Conservation (phyloP, 768 basidiomycete genomes). For the Hygrocybe punicea region DNA sequence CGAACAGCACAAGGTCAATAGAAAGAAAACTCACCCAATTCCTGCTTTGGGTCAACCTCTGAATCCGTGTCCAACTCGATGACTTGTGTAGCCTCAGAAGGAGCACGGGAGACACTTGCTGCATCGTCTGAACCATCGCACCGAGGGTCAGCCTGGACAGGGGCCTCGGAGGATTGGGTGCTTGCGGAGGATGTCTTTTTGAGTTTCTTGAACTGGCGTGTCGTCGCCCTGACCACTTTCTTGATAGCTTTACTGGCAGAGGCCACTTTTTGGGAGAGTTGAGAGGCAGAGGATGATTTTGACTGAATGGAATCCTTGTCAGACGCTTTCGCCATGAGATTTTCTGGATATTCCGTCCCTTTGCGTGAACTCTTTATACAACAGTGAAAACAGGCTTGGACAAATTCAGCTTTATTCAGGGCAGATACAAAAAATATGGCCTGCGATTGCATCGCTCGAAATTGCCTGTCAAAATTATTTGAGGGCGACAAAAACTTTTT, state of each 20-base stretch:
- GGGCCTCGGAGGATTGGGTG: background rate
- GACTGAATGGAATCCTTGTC: too few species aligned
- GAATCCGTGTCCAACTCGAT: background rate
- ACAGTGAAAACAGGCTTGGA: too few species aligned
- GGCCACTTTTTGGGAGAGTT: background rate
- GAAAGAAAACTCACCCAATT: background rate
- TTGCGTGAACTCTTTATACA: too few species aligned
- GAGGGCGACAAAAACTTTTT: too few species aligned
- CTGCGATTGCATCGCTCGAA: too few species aligned
- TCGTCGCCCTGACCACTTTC: background rate
- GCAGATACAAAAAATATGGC: too few species aligned
- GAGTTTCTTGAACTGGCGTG: background rate
- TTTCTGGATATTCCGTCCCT: too few species aligned
- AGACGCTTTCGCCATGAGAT: too few species aligned
- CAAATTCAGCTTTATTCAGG: too few species aligned
- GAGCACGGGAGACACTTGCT: too few species aligned
- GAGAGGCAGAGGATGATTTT: background rate
- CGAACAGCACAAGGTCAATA: conserved; percentile 12
- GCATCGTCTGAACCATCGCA: background rate
- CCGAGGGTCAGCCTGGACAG: background rate
- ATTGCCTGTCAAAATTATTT: too few species aligned
- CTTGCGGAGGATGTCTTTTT: background rate
- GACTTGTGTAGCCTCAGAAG: background rate
- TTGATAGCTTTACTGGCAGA: background rate
- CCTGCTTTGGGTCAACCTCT: background rate